Base-by-base conservation (phyloP, 2,329 filamentous ascomycete species). In the Aspergillus uvarum region DNA sequence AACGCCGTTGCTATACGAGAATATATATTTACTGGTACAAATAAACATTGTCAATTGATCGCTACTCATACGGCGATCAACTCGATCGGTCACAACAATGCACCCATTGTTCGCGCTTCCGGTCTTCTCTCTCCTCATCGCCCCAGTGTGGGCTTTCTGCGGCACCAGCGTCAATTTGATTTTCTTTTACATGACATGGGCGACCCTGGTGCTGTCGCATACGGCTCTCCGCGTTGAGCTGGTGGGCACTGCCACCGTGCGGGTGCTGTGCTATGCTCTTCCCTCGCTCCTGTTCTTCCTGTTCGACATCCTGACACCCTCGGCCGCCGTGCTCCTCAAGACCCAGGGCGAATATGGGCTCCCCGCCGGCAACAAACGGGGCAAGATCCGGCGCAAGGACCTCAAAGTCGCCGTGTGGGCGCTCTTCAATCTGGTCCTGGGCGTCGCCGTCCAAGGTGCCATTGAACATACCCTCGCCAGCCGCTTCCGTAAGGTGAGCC, bases 131-230 rank as follows among this genome's bases (percentile, higher is more conserved):
- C 42, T 74, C 22, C 63, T 73, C 38, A 62, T 74, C 8, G 47
- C 74, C 2, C 72, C 71, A 5, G 64, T 67, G 11, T 49, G 87
- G 59, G 83, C 85, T 6, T 89, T 89, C 6, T 92, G 89, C 79
- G 88, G 81, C 47, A 94, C 92, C 1, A 92, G 88, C 1, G 81
- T 96, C 64, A 96, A 95, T 74, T 79, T 96, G 24, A 79, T 96
- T 63, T 93, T 96, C 80, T 95, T 96, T 76, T 94, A 92, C 74
- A 85, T 96, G 79, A 94, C 91, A 67, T 96, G 92, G 92, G 87
- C 87, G 5, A 94, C 91, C 0, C 83, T 97, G 32, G 86, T 96
- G 44, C 80, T 94, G 3, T 89, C 89, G 6, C 89, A 96, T 68
- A 82, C 88, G 1, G 87, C 90, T 0, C 80, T 95, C 16, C 84